Evolutionary conservation across 805 yeast genomes (phyloP).

Genomic region (Yarrowia porcina): DNA sequence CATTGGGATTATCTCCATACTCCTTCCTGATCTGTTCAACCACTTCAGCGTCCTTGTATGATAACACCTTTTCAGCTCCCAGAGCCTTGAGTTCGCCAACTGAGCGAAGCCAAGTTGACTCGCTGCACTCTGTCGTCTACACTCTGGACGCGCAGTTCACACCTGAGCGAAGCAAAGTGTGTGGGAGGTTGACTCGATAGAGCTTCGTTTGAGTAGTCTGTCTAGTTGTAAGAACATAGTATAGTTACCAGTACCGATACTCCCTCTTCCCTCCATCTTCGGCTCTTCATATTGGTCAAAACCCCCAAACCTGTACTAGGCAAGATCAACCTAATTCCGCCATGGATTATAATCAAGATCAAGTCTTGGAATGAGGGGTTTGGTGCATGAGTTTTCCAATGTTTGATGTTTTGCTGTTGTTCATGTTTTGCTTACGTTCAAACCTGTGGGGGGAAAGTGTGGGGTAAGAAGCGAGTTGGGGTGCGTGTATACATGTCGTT

Average conservation of each 20-base stretch:
- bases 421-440: no score
- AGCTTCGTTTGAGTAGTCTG: no score
- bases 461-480: neutral
- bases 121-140: no score
- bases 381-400: neutral
- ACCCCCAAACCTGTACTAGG: neutral
- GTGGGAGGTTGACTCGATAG: no score
- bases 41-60: conserved; percentile 13
- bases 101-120: no score
- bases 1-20: conserved; percentile 4
- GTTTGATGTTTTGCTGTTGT: no score
- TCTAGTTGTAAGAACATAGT: no score
- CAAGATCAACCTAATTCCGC: neutral
- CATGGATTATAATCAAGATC: neutral
- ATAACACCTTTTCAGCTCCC: conserved; percentile 15
- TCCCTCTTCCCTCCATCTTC: no score
- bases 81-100: neutral
- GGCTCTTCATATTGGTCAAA: neutral
- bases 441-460: neutral
- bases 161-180: no score
- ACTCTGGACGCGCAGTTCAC: no score
- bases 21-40: conserved; percentile 19
- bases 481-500: no score
- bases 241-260: no score
- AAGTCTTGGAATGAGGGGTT: neutral